Conservation (phyloP, 345 rosid genomes). For the Citrus cavaleriei region DNA sequence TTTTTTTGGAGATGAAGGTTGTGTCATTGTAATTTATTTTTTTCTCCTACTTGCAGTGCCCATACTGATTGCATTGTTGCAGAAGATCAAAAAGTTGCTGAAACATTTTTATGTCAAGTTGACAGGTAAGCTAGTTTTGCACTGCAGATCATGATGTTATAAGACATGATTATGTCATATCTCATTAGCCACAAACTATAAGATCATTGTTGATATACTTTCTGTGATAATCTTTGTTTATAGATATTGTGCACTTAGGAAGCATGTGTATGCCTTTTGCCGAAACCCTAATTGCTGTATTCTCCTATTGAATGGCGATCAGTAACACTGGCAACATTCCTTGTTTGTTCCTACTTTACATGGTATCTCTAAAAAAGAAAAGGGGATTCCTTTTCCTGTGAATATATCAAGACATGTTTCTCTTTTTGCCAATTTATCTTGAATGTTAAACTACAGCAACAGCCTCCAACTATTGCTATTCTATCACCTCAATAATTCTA, state of each 20-base stretch:
- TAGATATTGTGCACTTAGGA: background rate
- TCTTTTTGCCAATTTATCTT: background rate
- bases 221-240: background rate
- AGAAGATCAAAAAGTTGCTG: slow-evolving; percentile 41
- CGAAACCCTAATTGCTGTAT: background rate
- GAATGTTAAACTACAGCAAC: background rate
- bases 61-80: slow-evolving; percentile 54
- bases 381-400: background rate
- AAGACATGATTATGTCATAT: background rate
- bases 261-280: background rate
- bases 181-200: background rate
- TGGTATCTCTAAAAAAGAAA: too few species aligned
- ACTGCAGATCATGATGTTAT: background rate
- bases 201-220: background rate
- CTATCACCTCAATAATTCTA: background rate
- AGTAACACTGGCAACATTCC: background rate
- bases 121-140: slow-evolving; percentile 35
- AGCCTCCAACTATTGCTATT: background rate
- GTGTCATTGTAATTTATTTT: background rate
- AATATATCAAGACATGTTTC: background rate
- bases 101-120: slow-evolving; percentile 39
- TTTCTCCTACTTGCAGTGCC: slow-evolving; percentile 29
- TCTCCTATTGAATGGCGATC: background rate
- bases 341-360: background rate
- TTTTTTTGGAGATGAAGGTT: background rate